Conservation (phyloP, 2,329 filamentous ascomycete species). For the Beauveria varroae region DNA sequence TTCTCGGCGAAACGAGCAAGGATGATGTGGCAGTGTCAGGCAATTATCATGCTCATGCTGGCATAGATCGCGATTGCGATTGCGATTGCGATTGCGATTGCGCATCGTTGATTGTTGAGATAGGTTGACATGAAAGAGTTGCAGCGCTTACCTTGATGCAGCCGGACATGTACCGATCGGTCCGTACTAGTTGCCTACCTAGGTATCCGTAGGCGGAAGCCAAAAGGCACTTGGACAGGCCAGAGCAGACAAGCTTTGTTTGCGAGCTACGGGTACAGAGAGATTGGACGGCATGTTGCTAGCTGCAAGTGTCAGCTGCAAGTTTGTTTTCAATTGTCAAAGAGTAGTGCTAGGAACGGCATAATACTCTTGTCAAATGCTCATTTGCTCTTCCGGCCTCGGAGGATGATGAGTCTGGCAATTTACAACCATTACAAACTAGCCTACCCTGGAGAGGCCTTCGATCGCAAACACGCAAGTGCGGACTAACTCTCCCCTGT, state of each 20-base stretch:
- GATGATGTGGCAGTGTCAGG: neutral
- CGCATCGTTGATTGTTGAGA: neutral
- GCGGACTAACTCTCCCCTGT: too few species aligned
- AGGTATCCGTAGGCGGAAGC: neutral
- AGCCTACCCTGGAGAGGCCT: neutral
- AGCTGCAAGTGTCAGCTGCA: neutral
- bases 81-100: neutral
- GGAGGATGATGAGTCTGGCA: neutral
- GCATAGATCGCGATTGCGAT: neutral
- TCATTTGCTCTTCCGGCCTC: neutral
- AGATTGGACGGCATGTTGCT: neutral
- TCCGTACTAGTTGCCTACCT: too few species aligned
- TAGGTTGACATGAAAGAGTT: neutral
- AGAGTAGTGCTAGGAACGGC: too few species aligned
- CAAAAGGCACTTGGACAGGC: too few species aligned
- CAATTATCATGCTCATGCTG: neutral
- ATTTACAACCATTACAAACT: neutral
- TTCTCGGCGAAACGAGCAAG: neutral
- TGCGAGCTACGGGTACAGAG: too few species aligned
- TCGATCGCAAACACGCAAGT: too few species aligned
- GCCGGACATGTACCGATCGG: neutral
- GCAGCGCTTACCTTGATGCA: neutral
- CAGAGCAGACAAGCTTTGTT: too few species aligned
- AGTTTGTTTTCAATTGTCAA: neutral
- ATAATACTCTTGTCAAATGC: neutral